Evolutionary conservation across 2,329 filamentous ascomycete genomes (phyloP).

Genomic region (Trichoderma hamatum): DNA sequence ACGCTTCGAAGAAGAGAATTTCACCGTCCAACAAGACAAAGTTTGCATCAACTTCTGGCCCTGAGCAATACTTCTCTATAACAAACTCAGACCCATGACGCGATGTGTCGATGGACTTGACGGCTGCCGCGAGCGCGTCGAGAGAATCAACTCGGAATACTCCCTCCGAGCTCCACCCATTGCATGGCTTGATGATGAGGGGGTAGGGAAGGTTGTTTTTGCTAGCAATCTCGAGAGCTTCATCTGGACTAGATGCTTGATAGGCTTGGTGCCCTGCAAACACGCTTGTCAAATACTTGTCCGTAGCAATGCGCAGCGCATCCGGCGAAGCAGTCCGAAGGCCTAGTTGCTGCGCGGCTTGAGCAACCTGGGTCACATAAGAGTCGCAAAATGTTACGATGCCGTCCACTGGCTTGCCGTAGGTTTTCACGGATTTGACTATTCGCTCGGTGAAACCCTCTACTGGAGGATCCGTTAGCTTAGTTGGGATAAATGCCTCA

Average conservation of each 20-base stretch:
- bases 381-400: constrained; percentile 24
- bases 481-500: constrained; percentile 24
- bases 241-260: constrained; percentile 16
- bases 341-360: constrained; percentile 18
- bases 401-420: constrained; percentile 25
- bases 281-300: constrained; percentile 25
- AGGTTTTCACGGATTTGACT: constrained; percentile 7
- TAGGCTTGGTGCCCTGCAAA: constrained; percentile 25
- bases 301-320: constrained; percentile 18
- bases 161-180: constrained; percentile 27
- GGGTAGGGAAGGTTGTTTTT: constrained; percentile 22
- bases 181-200: constrained; percentile 21
- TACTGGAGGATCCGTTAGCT: constrained; percentile 15
- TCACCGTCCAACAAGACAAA: constrained; percentile 31
- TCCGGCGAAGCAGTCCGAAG: constrained; percentile 14
- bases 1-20: constrained; percentile 32
- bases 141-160: constrained; percentile 29
- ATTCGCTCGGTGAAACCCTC: constrained; percentile 17
- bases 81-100: constrained; percentile 27
- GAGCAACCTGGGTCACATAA: constrained; percentile 6
- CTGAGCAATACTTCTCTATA: constrained; percentile 31
- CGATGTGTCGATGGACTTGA: constrained; percentile 24
- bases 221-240: constrained; percentile 13
- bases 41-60: constrained; percentile 33
- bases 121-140: constrained; percentile 9